Evolutionary conservation across 2,329 filamentous ascomycete genomes (phyloP), one percentile per base, ranked within the genome.

Genomic region (Lecanicillium sp.): DNA sequence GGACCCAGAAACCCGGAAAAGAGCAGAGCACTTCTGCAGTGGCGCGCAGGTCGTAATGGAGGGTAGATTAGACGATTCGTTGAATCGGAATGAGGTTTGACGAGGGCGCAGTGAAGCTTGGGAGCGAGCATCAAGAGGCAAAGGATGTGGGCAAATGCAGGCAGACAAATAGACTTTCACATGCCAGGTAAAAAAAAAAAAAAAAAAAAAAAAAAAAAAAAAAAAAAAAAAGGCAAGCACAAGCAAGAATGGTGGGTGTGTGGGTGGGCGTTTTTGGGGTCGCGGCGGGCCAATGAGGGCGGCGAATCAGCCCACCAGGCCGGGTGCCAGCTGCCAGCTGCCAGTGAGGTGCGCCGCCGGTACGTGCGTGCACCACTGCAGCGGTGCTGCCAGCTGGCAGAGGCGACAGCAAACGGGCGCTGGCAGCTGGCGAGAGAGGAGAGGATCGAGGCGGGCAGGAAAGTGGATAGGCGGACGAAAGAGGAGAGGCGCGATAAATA

Each of bases 211-310:
- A 17, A 8, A 20, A 23, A 27, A 9, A 27, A 21, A 35, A 26
- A 32, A 40, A 15, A 24, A 24, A 24, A 47, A 27, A 47, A 23
- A 29, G 33, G 43, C 43, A 45, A 45, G 43, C 33, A n/a, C 30
- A 11, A 14, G 24, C 43, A 20, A 45, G 24, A 45, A 45, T 45
- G 43, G 43, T 45, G n/a, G n/a, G 43, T 45, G 43, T 32, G 23
- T 23, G 43, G 33, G 24, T 12, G 9, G 24, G 7, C 26, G 12
- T 29, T 7, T 12, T 12, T 29, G 12, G 7, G 26, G 7, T 29
- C 12, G 26, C 26, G 26, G 12, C 12, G 20, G 27, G n/a, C 44
- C 44, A 47, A 47, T 47, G 12, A 37, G 20, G 8, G 11, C 19
- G 3, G 14, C 11, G 36, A 27, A 40, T 47, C 40, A 36, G 44